Base-by-base conservation (phyloP, 163 green algal genomes). In the Chlorella variabilis region DNA sequence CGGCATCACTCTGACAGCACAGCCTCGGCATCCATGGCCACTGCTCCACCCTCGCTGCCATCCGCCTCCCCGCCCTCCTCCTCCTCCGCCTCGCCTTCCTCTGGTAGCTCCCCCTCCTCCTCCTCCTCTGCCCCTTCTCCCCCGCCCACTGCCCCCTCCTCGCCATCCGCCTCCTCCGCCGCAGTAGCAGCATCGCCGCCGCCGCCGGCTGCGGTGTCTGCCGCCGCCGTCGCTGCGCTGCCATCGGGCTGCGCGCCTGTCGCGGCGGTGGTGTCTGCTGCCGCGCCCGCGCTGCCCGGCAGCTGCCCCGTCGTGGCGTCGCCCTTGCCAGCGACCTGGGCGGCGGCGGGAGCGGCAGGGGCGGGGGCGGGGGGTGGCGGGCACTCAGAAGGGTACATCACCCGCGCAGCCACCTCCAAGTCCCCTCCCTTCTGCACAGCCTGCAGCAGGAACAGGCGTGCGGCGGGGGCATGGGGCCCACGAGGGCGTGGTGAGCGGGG, bases 381-480 rank as follows among this genome's bases (percentile, higher is more conserved):
- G 54, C 81, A 75, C 20, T 87, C 80, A 20, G 78, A 34, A 21
- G 83, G 80, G 59, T 87, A 89, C 56, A 89, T 38, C 20, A 45
- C 33, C 18, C 75, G 76, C 7, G 80, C 84, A 20, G 83, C 86
- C 38, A 87, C 70, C 38, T 81, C 54, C 31, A 90, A 70, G 45
- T 89, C 86, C 23, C 77, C 76, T 0, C 77, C 81, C 25, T 71
- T 68, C 42, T 76, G 54, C 27, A 89, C 84, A 1, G 80, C 59
- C 56, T 77, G 58, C 51, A 25, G 39, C 5, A 71, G 84, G 56
- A 38, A 67, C 59, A 62, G n/a, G n/a, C n/a, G n/a, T n/a, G n/a
- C n/a, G n/a, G n/a, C n/a, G n/a, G n/a, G n/a, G n/a, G n/a, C n/a
- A n/a, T n/a, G n/a, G n/a, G n/a, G n/a, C n/a, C n/a, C n/a, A n/a